Percentiles rank a stretch among this genome's conserved stretches.
Conservation (phyloP, 2,329 filamentous ascomycete genomes). For the Aspergillus sp. region DNA sequence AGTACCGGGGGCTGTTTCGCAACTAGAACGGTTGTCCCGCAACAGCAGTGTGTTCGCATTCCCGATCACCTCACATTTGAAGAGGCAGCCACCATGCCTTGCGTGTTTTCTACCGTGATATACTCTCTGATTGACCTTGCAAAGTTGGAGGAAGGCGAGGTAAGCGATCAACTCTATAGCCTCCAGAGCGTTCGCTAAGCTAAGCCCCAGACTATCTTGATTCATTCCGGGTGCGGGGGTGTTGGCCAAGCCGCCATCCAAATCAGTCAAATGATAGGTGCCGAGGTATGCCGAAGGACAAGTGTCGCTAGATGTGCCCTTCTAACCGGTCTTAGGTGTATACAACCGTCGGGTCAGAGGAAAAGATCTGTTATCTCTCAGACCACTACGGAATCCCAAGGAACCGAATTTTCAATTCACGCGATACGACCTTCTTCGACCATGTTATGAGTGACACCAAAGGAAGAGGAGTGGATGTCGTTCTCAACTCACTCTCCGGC, state of each 20-base stretch:
- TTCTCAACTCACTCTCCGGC: slow-evolving; percentile 28
- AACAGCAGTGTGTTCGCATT: slow-evolving; percentile 13
- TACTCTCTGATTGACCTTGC: slow-evolving; percentile 24
- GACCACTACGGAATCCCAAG: slow-evolving; percentile 17
- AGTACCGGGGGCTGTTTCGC: slow-evolving; percentile 5
- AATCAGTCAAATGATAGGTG: slow-evolving; percentile 20
- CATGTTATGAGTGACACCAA: slow-evolving; percentile 17
- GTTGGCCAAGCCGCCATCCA: slow-evolving; percentile 26
- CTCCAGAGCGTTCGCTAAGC: too few species aligned
- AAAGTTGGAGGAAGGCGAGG: slow-evolving; percentile 20
- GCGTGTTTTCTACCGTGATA: slow-evolving; percentile 19
- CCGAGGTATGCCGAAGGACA: too few species aligned
- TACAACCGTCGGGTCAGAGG: slow-evolving; percentile 21
- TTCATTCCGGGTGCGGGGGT: slow-evolving; percentile 29
- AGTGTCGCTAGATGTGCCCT: too few species aligned
- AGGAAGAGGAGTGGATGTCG: slow-evolving; percentile 24
- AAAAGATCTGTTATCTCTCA: slow-evolving; percentile 22
- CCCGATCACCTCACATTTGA: slow-evolving; percentile 15
- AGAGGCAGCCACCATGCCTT: slow-evolving; percentile 18
- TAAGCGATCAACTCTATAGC: too few species aligned
- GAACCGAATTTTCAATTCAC: slow-evolving; percentile 23
- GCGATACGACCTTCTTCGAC: slow-evolving; percentile 16
- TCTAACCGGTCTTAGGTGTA: too few species aligned
- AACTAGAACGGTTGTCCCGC: slow-evolving; percentile 11
- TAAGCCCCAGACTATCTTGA: slow-evolving; percentile 29